Conservation (phyloP, 495 filamentous ascomycete genomes). For the Aspergillus bridgeri region DNA sequence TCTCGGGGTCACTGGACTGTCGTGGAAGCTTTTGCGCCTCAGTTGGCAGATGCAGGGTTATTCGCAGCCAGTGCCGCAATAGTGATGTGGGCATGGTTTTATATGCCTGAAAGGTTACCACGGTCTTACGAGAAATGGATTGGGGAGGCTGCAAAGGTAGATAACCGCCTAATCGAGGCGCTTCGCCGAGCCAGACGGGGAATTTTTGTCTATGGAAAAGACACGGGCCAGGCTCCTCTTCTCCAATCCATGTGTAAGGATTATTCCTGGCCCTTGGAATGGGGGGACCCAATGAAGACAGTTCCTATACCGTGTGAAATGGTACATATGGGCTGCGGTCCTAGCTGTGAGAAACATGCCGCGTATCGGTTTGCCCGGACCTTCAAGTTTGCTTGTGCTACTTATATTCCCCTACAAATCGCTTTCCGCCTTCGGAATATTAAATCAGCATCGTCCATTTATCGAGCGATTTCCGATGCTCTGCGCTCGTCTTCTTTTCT, state of each 20-base stretch:
- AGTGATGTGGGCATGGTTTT: constrained; percentile 93
- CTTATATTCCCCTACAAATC: constrained; percentile 78
- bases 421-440: constrained; percentile 57
- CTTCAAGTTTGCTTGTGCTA: constrained; percentile 71
- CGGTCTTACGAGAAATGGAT: constrained; percentile 85
- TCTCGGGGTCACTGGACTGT: constrained; percentile 45
- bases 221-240: constrained; percentile 69
- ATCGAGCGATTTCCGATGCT: constrained; percentile 56
- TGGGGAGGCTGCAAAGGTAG: constrained; percentile 71
- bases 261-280: constrained; percentile 61
- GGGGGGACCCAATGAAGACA: constrained; percentile 73
- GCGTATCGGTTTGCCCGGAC: constrained; percentile 64
- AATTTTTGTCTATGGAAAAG: constrained; percentile 68
- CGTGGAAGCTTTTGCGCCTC: constrained; percentile 49
- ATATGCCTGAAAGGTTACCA: constrained; percentile 65
- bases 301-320: constrained; percentile 83
- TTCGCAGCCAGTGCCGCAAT: constrained; percentile 75
- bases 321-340: constrained; percentile 78
- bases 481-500: constrained; percentile 78
- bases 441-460: constrained; percentile 34
- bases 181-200: constrained; percentile 64
- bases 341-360: constrained; percentile 77
- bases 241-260: constrained; percentile 74
- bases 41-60: constrained; percentile 61
- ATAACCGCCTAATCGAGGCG: constrained; percentile 69